Evolutionary conservation across 306 rosid species (phyloP), one percentile per base, ranked within the genome.

Genomic region (Chamaecrista fasciculata): DNA sequence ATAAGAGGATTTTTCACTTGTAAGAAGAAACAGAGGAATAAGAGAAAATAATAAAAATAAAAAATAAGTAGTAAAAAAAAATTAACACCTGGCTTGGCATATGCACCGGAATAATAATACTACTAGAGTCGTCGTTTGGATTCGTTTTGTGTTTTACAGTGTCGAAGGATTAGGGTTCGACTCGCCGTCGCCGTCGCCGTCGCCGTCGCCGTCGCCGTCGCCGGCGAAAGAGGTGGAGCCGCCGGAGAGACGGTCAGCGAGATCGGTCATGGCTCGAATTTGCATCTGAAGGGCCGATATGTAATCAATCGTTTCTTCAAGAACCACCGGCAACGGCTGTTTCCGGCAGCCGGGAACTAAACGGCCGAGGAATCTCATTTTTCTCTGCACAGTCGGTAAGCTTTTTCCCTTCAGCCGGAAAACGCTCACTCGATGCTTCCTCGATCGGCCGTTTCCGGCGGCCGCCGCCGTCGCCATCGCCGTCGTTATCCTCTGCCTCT

Each of bases 231-330:
- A n/a, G n/a, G 4, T 51, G 10, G 57, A 51, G 11, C 23, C 12
- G 52, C 69, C 81, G 52, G 89, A 67, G 63, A 92, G 86, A 33
- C 85, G 78, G 19, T 89, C 83, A 20, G 90, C 80, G 18, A 95
- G 85, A 15, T 89, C 86, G n/a, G 78, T 66, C 99, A 95, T 91
- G 82, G 92, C 91, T 19, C 92, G 84, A 76, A 95, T 83, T 77
- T 95, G 99, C 99, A 95, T 95, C 91, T 91, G 87, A 76, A 90
- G 87, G 1, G 99, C 99, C 2, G 90, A 83, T 8, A 95, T 91
- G 37, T 95, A 95, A 82, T 95, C 97, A 3, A 88, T 82, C 0
- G 91, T 87, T 69, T 95, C 99, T 24, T 89, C 97, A 5, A 95
- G 77, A 71, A 95, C 84, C 62, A 95, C 96, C 72, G 97, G 96